Percentiles rank a stretch among this genome's conserved stretches.
Evolutionary conservation across 192 early-diverging fungal genomes (phyloP).

Genomic region (Backusella australiensis): DNA sequence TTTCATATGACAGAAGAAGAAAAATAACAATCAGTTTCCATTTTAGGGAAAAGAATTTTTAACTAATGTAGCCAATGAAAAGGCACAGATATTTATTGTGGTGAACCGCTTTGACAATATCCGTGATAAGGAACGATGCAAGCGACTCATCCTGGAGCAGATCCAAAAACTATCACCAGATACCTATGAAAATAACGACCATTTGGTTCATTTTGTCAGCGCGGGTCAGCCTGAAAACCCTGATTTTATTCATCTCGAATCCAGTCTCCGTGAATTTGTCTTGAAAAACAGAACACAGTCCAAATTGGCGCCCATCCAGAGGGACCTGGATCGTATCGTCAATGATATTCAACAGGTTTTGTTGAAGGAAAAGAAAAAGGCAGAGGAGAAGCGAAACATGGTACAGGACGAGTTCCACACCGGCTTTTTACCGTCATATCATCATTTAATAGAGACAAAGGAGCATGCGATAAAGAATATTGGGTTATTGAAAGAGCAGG

Average conservation of each 20-base stretch:
- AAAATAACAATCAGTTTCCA: not conserved
- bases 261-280: constrained; percentile 80
- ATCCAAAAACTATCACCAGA: constrained; percentile 89
- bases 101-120: constrained; percentile 96
- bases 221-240: constrained; percentile 42
- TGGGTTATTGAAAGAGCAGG: constrained; percentile 41
- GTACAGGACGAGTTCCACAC: constrained; percentile 58
- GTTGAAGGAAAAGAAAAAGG: constrained; percentile 61
- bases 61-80: constrained; percentile 92
- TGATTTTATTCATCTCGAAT: constrained; percentile 78
- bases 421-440: constrained; percentile 60
- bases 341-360: constrained; percentile 70
- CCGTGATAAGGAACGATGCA: constrained; percentile 88
- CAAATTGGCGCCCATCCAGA: constrained; percentile 89
- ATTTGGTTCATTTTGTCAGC: constrained; percentile 95
- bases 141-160: constrained; percentile 88
- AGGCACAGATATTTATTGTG: constrained; percentile 96
- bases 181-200: constrained; percentile 81
- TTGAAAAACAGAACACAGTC: constrained; percentile 91
- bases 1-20: constrained; percentile 27
- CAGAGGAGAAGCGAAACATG: constrained; percentile 53
- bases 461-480: constrained; percentile 60
- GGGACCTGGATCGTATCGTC: constrained; percentile 84
- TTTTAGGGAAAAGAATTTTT: constrained; percentile 85
- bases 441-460: constrained; percentile 70